Conservation (phyloP, 441 rosid species). For the Populus hybrid region DNA sequence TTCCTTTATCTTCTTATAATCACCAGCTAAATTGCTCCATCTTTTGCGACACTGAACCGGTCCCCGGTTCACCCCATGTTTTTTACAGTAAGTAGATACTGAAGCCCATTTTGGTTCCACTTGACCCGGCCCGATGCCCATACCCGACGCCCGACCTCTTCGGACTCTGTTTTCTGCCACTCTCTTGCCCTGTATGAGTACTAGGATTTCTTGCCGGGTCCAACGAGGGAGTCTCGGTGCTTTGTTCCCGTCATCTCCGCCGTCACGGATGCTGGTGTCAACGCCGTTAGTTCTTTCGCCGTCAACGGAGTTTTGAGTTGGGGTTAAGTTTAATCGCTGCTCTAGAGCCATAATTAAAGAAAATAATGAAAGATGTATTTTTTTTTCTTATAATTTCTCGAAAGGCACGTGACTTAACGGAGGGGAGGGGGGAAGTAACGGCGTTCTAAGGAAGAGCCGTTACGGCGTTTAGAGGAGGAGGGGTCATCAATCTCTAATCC, state of each 20-base stretch:
- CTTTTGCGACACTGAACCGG: constrained; percentile 98
- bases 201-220: constrained; percentile 95
- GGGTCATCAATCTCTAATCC: background rate
- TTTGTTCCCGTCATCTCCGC: constrained; percentile 58
- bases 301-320: constrained; percentile 42
- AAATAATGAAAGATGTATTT: background rate
- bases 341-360: constrained; percentile 48
- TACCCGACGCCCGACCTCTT: constrained; percentile 64
- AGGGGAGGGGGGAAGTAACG: constrained; percentile 34
- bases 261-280: constrained; percentile 34
- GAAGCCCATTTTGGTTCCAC: constrained; percentile 92
- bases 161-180: constrained; percentile 83
- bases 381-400: background rate
- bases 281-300: constrained; percentile 46
- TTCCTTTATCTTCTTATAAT: constrained; percentile 86
- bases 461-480: background rate
- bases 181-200: constrained; percentile 86
- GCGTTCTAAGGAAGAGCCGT: background rate
- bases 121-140: constrained; percentile 68
- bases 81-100: constrained; percentile 82
- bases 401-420: constrained; percentile 38
- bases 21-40: constrained; percentile 98
- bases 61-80: constrained; percentile 90
- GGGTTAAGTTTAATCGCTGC: constrained; percentile 42
- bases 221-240: constrained; percentile 90